Evolutionary conservation across 2,329 filamentous ascomycete genomes (phyloP), one percentile per base, ranked within the genome.

Genomic region (Elsinoe perseae): DNA sequence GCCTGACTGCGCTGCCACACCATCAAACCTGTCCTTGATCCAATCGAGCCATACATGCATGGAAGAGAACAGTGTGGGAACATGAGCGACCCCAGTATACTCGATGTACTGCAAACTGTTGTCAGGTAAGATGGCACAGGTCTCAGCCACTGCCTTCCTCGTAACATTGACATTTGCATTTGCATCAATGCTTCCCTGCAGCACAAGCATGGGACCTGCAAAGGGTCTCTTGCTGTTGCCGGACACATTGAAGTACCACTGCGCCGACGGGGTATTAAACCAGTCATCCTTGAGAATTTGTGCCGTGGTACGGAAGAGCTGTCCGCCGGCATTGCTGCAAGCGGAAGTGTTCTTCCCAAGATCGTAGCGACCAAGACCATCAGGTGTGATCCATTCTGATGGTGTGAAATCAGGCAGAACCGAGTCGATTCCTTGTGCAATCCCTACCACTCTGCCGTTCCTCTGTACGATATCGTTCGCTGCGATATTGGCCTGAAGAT

Each of bases 181-280:
- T 14, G 53, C 53, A 55, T 68, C 66, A 9, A 52, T 56, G 27
- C 60, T 62, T 50, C 71, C 72, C 50, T 72, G 69, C 1, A 73
- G 18, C 3, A 74, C 68, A 0, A 74, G 61, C 60, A 75, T 56
- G 3, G 71, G 72, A 0, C 69, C 71, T 1, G 60, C 59, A 44
- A 72, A 68, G 4, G 66, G 60, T 34, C 63, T 66, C 1, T 66
- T 63, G 1, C 70, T 71, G 10, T 63, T 66, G 23, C 61, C 60
- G 16, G 61, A 61, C 1, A 69, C 44, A 16, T 64, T 59, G 1
- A 60, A 58, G 53, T 65, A 72, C 53, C 57, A 60, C 8, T 56
- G 34, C 12, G 60, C 61, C 3, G 60, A 54, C 14, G 56, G 53
- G 1, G 57, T 63, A 7, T 53, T 44, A 27, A 61, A 60, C 61